Percentiles rank a stretch among this genome's conserved stretches.
Evolutionary conservation across 2,329 filamentous ascomycete species (phyloP).

Genomic region (Cercospora beticola): DNA sequence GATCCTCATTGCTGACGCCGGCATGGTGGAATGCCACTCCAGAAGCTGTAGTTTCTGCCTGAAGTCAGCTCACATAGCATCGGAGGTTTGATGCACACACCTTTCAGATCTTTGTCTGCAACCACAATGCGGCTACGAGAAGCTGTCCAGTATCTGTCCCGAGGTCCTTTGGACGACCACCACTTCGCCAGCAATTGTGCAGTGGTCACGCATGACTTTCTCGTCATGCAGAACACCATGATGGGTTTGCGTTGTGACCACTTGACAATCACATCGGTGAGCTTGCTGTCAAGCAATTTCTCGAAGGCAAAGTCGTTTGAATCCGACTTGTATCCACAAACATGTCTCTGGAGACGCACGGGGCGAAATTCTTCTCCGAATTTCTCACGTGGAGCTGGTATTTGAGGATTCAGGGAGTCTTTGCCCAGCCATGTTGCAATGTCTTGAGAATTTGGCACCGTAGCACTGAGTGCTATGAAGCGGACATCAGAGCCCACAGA

Average conservation of each 20-base stretch:
- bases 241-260: conserved; percentile 72
- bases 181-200: conserved; percentile 66
- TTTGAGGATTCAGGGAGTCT: conserved; percentile 57
- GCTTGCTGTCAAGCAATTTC: conserved; percentile 62
- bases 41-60: conserved; percentile 27
- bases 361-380: conserved; percentile 81
- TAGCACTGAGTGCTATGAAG: conserved; percentile 79
- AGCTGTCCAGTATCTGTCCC: conserved; percentile 62
- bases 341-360: conserved; percentile 72
- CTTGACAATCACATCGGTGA: conserved; percentile 65
- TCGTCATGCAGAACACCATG: conserved; percentile 79
- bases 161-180: conserved; percentile 56
- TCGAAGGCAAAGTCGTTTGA: conserved; percentile 78
- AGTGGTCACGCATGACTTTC: conserved; percentile 67
- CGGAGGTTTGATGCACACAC: conserved; percentile 37
- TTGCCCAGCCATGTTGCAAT: conserved; percentile 78
- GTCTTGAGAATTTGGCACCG: conserved; percentile 77
- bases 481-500: conserved; percentile 71
- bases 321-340: conserved; percentile 66
- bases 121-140: conserved; percentile 56
- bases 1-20: conserved; percentile 65
- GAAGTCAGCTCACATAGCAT: neutral
- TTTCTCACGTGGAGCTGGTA: conserved; percentile 65
- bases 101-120: conserved; percentile 60
- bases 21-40: conserved; percentile 84